These are phyloP conservation scores for Umbilicaria muhlenbergii DNA, from an alignment of 495 filamentous ascomycete genomes.

Conservation along the genomic window DNA sequence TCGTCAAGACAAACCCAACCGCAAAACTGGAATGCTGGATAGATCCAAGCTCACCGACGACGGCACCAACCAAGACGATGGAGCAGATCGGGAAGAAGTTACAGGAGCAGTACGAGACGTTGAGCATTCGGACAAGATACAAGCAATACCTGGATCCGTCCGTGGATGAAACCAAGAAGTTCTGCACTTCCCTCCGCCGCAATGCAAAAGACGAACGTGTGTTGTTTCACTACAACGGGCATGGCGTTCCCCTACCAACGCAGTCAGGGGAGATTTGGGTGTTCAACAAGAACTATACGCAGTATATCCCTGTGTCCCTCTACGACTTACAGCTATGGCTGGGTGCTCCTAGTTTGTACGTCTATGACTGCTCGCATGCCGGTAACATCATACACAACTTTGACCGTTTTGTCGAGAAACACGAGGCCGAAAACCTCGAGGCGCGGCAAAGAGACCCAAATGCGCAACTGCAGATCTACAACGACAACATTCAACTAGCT, in stretches of 20 bases:
- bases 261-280: conserved; percentile 97
- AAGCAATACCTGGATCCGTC: conserved; percentile 94
- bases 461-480: conserved; percentile 50
- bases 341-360: conserved; percentile 85
- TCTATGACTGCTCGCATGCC: conserved; percentile 94
- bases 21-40: conserved; percentile 95
- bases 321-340: conserved; percentile 96
- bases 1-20: conserved; percentile 82
- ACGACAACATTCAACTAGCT: conserved; percentile 79
- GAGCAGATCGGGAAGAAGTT: conserved; percentile 92
- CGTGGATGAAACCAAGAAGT: conserved; percentile 91
- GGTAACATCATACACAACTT: conserved; percentile 93
- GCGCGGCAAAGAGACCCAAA: conserved; percentile 54
- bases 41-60: conserved; percentile 61
- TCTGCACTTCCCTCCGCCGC: conserved; percentile 71
- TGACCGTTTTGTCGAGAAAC: conserved; percentile 84
- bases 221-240: conserved; percentile 95
- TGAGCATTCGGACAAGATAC: conserved; percentile 86
- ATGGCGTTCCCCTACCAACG: conserved; percentile 94
- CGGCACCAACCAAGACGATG: conserved; percentile 64
- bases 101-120: conserved; percentile 86
- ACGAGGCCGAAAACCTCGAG: conserved; percentile 72
- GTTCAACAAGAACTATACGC: conserved; percentile 96
- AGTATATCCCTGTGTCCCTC: conserved; percentile 93
- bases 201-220: conserved; percentile 93